phyloP scores from a whole-genome alignment of 257 asterid genomes.

The Scutellaria galericulata region DNA sequence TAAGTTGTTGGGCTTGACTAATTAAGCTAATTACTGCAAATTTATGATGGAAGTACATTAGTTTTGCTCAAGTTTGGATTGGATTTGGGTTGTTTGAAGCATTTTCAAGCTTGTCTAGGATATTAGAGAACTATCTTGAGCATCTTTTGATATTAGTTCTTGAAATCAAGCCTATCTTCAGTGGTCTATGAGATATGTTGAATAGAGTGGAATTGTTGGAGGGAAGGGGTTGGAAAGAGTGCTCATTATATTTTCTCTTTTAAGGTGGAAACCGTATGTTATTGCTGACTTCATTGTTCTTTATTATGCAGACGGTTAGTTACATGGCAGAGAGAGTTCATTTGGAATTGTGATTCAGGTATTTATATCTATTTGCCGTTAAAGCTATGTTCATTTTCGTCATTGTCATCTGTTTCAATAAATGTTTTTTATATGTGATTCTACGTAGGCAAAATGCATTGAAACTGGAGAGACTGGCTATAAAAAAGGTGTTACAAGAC shows the following conservation, averaged over 20 bases:
- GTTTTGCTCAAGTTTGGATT: slow-evolving; percentile 13
- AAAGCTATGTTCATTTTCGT: not conserved
- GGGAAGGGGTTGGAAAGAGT: slow-evolving; percentile 12
- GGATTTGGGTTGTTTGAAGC: slow-evolving; percentile 16
- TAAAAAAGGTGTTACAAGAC: slow-evolving; percentile 95
- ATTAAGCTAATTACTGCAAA: not conserved
- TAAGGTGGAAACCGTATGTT: not conserved
- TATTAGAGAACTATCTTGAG: not conserved
- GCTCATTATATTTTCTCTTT: not conserved
- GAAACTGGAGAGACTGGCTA: slow-evolving; percentile 97
- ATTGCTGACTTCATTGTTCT: slow-evolving; percentile 30
- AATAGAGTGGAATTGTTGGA: slow-evolving; percentile 21
- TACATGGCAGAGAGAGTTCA: slow-evolving; percentile 78
- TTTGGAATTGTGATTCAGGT: slow-evolving; percentile 81
- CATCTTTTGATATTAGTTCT: too few relatives aligned
- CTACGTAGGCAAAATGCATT: slow-evolving; percentile 78
- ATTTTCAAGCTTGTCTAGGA: slow-evolving; percentile 13
- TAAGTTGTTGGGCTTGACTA: not conserved
- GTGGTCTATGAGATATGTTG: slow-evolving; percentile 34
- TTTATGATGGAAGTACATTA: slow-evolving; percentile 2
- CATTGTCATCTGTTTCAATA: not conserved
- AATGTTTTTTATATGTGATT: slow-evolving; percentile 21
- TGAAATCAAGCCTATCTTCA: slow-evolving; percentile 20
- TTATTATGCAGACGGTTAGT: slow-evolving; percentile 52
- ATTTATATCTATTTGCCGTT: slow-evolving; percentile 22